Base-by-base conservation (phyloP, 1,139 yeast species). In the Komagataea norvegica region DNA sequence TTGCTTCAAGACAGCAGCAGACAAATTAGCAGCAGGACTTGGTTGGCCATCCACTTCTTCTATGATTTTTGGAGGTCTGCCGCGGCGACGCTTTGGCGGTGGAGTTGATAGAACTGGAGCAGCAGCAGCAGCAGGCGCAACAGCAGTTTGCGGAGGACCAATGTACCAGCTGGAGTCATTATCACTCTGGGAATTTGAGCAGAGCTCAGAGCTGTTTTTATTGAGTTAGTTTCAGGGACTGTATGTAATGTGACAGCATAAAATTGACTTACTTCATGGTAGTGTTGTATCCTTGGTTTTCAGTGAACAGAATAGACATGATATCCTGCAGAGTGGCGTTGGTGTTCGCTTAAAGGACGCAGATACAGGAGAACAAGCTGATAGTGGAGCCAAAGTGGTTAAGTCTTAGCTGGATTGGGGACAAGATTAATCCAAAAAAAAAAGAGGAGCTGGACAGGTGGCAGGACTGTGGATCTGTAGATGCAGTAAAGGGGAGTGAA, bases 61-160 rank as follows among this genome's bases (percentile, higher is more conserved):
- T 11, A 36, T 28, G 13, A 44, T 37, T 34, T 44, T 52, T 13
- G 56, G 41, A 8, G 55, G 55, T 45, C 57, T 51, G 4, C 57
- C 57, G 41, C 55, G 52, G 23, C 55, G 54, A 14, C 54, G 52
- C 33, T 49, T 53, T 13, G 54, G 49, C 3, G 53, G 43, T 8
- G 55, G 52, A 6, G 54, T 43, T 1, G 34, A 11, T 6, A 40
- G 18, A 5, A 19, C 29, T n/a, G 36, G 27, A 6, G 40, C 6
- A 8, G 23, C 34, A 13, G 28, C 29, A 10, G 13, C 10, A 5
- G 24, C n/a, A n/a, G n/a, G n/a, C n/a, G n/a, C n/a, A n/a, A n/a
- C n/a, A n/a, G n/a, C n/a, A n/a, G n/a, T n/a, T n/a, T n/a, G n/a
- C n/a, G n/a, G n/a, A n/a, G n/a, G n/a, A n/a, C n/a, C n/a, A n/a